Evolutionary conservation across 108 stramenopile genomes (phyloP), one percentile per base, ranked within the genome.

Genomic region (Epithemia pelagica): DNA sequence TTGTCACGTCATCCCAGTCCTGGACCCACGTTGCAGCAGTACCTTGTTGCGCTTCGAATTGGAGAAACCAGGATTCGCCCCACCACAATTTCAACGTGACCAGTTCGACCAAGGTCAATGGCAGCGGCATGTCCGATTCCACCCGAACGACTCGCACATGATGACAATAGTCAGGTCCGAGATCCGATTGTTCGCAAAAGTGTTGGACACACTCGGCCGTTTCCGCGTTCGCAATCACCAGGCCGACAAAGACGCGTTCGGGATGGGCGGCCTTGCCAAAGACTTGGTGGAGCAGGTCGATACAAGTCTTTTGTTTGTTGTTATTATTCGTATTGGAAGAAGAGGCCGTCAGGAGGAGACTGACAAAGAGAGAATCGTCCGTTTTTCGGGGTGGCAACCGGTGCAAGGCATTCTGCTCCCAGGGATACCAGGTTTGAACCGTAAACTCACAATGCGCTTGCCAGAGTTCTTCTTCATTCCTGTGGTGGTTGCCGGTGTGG

Each of bases 31-130:
- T 59, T 0, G 67, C 67, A 78, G 74, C 76, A 1, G 75, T 76
- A 5, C 10, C 15, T 88, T 90, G 95, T 78, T 97, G 96, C 5
- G 95, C 86, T 81, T 97, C 96, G 27, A 87, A 94, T 70, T 98
- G 97, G 90, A 98, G 91, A 76, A 87, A 98, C 84, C 87, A 98
- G 61, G 77, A 66, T 72, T 98, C 95, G n/a, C 96, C 97, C 65
- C 86, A 70, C 95, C 96, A 98, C 32, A 98, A 71, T 71, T 96
- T 96, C 58, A 82, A 81, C 19, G 86, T 86, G n/a, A n/a, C n/a
- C 80, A 96, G 87, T 67, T 89, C 97, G 54, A 96, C 78, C 19
- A 95, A 96, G 54, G 96, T 90, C 66, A 95, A 96, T 0, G 97
- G 96, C 15, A 96, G 96, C 28, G 97, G 72, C 15, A 87, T 77